Base-by-base conservation (phyloP, 139 green algal genomes). In the Yamagishiella unicocca region DNA sequence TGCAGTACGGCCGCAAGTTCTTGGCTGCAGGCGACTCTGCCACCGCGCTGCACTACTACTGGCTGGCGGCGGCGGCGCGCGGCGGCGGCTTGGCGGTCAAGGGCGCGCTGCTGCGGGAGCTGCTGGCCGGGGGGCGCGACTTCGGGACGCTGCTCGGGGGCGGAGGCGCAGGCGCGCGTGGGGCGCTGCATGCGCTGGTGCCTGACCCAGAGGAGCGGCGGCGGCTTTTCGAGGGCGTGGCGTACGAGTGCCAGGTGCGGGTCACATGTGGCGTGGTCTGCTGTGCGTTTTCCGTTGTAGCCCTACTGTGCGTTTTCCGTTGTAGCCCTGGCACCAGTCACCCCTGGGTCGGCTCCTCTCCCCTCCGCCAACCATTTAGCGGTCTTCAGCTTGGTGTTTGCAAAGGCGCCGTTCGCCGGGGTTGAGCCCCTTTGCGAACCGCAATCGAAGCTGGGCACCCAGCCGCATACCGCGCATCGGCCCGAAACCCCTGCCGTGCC, bases 21-120 rank as follows among this genome's bases (percentile, higher is more conserved):
- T 68, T 95, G 61, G 61, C 90, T 55, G 70, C 62, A 22, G 79
- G 61, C 21, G 93, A 95, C 82, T 71, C 50, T 2, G 73, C 22
- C 17, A 75, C 95, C 43, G 94, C 96, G 0, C 92, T 98, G 78
- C 89, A 96, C 74, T 98, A 98, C 91, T 97, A 96, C 87, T 96
- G 96, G 94, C 88, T 95, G 50, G 92, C 95, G 6, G 91, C 93
- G 21, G 90, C 75, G 19, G 58, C 89, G n/a, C 38, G 71, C 14
- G 89, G 85, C 2, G 88, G 86, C 55, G 88, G 87, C 64, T 80
- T 95, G 45, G 88, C 82, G 25, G 83, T 93, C 43, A 93, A 94
- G 90, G 94, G 90, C 58, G 77, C 87, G 74, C 72, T 93, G 87
- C 83, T 93, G 78, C 64, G 76, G 22, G 88, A 92, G 82, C 82